Evolutionary conservation across 2,329 filamentous ascomycete genomes (phyloP).

Genomic region (Tolypocladium paradoxum): DNA sequence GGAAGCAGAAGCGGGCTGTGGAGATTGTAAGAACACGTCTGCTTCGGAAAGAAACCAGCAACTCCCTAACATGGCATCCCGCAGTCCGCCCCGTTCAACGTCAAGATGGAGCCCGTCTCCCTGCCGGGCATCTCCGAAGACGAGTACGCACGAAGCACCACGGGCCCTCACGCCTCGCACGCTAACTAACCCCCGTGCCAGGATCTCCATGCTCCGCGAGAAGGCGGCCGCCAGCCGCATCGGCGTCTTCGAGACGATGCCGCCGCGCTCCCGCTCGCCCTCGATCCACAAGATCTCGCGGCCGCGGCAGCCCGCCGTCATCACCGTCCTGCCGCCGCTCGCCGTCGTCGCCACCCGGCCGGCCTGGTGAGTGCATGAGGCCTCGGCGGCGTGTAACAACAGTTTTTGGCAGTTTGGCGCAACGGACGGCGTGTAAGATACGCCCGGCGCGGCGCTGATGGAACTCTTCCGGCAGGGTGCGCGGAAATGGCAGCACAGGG

Average conservation of each 20-base stretch:
- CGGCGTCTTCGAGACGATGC: slow-evolving; percentile 28
- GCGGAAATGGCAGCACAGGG: background rate
- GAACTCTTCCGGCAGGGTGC: background rate
- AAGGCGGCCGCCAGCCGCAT: slow-evolving; percentile 39
- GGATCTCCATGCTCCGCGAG: slow-evolving; percentile 38
- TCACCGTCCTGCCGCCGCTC: background rate
- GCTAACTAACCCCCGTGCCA: too few species aligned
- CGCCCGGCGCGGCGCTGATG: background rate
- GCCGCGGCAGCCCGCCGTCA: background rate
- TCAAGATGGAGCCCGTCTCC: slow-evolving; percentile 40
- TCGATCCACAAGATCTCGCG: slow-evolving; percentile 4
- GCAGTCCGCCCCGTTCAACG: slow-evolving; percentile 50
- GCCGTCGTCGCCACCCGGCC: background rate
- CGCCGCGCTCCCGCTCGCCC: slow-evolving; percentile 12
- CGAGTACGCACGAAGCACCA: slow-evolving; percentile 40
- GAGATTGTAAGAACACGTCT: slow-evolving; percentile 31
- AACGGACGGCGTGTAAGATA: background rate
- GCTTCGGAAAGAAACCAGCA: background rate
- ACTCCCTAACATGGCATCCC: slow-evolving; percentile 11
- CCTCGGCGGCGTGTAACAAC: background rate
- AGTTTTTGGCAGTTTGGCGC: background rate
- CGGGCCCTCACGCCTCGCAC: too few species aligned
- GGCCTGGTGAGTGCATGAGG: slow-evolving; percentile 1
- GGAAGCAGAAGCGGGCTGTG: slow-evolving; percentile 30
- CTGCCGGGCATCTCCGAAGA: slow-evolving; percentile 47